phyloP scores from a whole-genome alignment of 345 rosid genomes.

The Crucihimalaya himalaica region DNA sequence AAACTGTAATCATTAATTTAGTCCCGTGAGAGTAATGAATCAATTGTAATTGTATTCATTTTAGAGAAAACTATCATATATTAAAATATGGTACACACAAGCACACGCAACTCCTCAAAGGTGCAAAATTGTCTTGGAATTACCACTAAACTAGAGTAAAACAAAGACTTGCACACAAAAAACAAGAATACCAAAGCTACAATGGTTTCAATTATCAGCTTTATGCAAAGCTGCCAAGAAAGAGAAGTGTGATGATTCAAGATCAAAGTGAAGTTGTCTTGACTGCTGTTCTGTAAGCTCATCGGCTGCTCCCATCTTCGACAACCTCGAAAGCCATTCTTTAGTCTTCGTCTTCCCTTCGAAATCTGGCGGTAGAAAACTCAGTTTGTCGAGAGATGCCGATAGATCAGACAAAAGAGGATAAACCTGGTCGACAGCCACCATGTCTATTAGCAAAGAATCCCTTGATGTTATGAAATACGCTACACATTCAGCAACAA shows the following conservation, averaged over 20 bases:
- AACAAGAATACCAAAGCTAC: conserved; percentile 12
- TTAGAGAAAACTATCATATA: background rate
- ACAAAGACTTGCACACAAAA: conserved; percentile 19
- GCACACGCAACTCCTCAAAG: conserved; percentile 12
- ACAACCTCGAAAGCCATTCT: conserved; percentile 80
- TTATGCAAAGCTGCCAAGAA: conserved; percentile 95
- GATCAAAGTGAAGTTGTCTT: conserved; percentile 87
- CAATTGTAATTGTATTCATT: no score
- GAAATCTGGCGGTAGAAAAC: conserved; percentile 71
- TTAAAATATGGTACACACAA: background rate
- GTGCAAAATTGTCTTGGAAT: background rate
- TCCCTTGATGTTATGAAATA: conserved; percentile 93
- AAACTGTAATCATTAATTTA: no score
- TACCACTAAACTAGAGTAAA: background rate
- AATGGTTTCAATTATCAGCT: conserved; percentile 55
- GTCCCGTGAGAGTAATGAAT: no score
- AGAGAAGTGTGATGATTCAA: conserved; percentile 88
- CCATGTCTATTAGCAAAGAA: conserved; percentile 83
- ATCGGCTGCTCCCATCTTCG: conserved; percentile 96
- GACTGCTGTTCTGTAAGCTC: conserved; percentile 92
- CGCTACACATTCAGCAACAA: conserved; percentile 88
- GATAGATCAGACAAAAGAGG: conserved; percentile 79
- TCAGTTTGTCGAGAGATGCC: conserved; percentile 68
- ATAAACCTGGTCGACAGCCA: conserved; percentile 90
- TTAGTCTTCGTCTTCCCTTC: conserved; percentile 93